phyloP scores from a whole-genome alignment of 2,329 filamentous ascomycete genomes.

The Pestalotiopsis sp. region DNA sequence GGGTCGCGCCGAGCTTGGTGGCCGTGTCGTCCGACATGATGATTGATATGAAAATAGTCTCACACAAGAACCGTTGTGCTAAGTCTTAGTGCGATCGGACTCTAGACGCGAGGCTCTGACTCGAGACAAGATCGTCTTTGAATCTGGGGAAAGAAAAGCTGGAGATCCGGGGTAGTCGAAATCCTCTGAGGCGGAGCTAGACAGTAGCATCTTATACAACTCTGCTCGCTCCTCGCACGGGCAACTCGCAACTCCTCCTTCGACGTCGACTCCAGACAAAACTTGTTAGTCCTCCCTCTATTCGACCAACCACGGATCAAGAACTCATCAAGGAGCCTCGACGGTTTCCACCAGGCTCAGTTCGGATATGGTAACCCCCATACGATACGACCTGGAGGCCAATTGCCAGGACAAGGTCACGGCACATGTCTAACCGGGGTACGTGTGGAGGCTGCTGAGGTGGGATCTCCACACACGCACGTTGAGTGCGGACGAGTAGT shows the following conservation, averaged over 20 bases:
- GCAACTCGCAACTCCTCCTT: neutral
- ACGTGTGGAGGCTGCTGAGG: neutral
- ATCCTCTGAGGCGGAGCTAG: neutral
- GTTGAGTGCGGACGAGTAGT: neutral
- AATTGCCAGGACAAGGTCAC: neutral
- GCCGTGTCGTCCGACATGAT: neutral
- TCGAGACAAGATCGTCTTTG: neutral
- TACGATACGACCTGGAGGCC: neutral
- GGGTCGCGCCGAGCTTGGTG: neutral
- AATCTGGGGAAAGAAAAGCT: slow-evolving; percentile 3
- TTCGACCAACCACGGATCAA: neutral
- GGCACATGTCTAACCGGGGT: neutral
- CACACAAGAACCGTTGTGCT: neutral
- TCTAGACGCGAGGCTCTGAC: neutral
- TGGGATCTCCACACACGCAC: neutral
- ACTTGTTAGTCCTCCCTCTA: neutral
- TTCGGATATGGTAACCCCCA: neutral
- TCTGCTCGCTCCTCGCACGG: neutral
- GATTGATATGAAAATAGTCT: neutral
- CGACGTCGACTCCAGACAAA: neutral
- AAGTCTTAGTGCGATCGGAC: neutral
- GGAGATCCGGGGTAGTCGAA: neutral
- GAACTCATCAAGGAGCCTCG: neutral
- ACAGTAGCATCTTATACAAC: neutral
- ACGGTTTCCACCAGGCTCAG: neutral